These are phyloP conservation scores for Tylopilus sp. DNA, from an alignment of 768 basidiomycete genomes.

Conservation along the genomic window DNA sequence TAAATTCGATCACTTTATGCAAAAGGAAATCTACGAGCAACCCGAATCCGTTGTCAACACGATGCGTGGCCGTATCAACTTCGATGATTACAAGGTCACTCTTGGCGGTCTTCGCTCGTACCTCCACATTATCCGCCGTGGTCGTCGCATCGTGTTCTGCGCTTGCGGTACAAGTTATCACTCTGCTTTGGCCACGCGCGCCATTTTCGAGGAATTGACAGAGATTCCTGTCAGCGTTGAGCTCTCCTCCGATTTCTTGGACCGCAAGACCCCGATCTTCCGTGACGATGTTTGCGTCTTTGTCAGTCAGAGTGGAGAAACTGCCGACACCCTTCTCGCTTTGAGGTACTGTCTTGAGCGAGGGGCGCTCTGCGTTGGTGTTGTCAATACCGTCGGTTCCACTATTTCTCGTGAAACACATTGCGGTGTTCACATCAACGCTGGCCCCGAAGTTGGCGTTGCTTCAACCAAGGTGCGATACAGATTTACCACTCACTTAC, in stretches of 20 bases:
- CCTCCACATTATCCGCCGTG: conserved; percentile 92
- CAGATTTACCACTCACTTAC: neutral
- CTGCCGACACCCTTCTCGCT: conserved; percentile 95
- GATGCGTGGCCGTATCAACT: conserved; percentile 99
- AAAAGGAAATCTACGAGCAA: conserved; percentile 99
- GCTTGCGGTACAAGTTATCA: conserved; percentile 99
- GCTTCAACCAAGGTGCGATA: conserved; percentile 86
- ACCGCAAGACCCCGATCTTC: conserved; percentile 99
- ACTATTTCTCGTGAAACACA: conserved; percentile 98
- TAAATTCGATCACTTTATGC: conserved; percentile 99
- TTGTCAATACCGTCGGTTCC: conserved; percentile 98
- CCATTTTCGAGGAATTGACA: conserved; percentile 97
- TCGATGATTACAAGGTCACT: conserved; percentile 86
- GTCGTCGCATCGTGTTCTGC: conserved; percentile 91
- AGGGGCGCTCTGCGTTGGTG: conserved; percentile 94
- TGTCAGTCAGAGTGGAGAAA: conserved; percentile 97
- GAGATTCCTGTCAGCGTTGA: conserved; percentile 98
- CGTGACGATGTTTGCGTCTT: conserved; percentile 97
- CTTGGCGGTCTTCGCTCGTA: conserved; percentile 95
- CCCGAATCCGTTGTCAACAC: conserved; percentile 99
- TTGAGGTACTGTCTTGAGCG: conserved; percentile 95
- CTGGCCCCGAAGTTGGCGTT: conserved; percentile 97
- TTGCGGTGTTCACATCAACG: conserved; percentile 99
- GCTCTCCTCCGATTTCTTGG: conserved; percentile 96
- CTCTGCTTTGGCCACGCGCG: conserved; percentile 92